A percentile compares a stretch with the other conserved stretches of the same genome.
phyloP scores from a whole-genome alignment of 73 alveolate genomes.

The Urostyla sp. region DNA sequence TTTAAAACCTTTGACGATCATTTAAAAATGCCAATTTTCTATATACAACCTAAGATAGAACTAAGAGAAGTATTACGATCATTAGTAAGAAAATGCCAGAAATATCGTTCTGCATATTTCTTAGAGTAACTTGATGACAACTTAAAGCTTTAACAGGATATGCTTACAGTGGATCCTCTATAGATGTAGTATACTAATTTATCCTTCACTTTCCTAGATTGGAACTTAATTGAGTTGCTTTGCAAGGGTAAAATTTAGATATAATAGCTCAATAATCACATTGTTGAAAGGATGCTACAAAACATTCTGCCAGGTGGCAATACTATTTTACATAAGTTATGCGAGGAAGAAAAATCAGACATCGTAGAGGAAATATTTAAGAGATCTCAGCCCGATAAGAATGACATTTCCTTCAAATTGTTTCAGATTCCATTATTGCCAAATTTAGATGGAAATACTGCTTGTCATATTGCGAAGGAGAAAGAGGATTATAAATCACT shows the following conservation, averaged over 20 bases:
- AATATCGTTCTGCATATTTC: neutral
- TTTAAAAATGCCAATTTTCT: neutral
- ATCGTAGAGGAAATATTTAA: neutral
- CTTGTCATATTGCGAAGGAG: neutral
- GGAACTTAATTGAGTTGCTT: conserved; percentile 44
- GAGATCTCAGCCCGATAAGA: conserved; percentile 5
- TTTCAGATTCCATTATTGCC: conserved; percentile 37
- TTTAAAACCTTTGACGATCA: too few relatives aligned
- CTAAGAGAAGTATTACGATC: neutral
- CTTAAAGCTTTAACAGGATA: neutral
- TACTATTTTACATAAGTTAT: conserved; percentile 23
- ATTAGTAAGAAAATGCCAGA: neutral
- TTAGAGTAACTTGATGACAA: neutral
- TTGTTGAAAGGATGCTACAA: conserved; percentile 19
- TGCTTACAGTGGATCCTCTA: neutral
- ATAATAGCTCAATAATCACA: neutral
- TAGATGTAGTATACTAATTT: neutral
- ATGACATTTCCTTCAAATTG: conserved; percentile 3
- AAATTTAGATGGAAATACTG: conserved; percentile 10
- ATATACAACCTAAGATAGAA: neutral
- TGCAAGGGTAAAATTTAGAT: conserved; percentile 1
- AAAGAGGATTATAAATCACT: conserved; percentile 6
- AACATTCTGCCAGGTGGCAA: conserved; percentile 57
- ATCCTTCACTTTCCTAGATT: conserved; percentile 43
- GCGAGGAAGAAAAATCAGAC: conserved; percentile 34